Evolutionary conservation across 306 rosid genomes (phyloP), one percentile per base, ranked within the genome.

Genomic region (Ochetophila trinervis): DNA sequence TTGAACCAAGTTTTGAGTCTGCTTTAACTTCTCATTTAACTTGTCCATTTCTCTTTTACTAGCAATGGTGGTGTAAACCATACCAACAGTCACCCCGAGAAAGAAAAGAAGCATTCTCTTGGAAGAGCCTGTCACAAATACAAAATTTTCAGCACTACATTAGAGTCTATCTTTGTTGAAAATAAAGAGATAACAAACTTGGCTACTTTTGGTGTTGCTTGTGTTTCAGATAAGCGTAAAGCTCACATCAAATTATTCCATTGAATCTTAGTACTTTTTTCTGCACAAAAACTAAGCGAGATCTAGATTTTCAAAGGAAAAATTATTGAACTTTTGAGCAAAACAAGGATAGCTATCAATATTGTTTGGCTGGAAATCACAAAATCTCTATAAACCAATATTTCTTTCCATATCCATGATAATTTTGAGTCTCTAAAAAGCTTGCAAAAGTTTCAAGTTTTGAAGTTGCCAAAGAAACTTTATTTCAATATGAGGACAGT

Each of bases 21-120:
- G 57, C 45, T 27, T 63, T 44, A 49, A 50, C 24, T 17, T 14
- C 68, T 63, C 68, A n/a, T 63, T 63, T 51, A 63, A 50, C 57
- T 63, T 63, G 24, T 48, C 45, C 51, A 63, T 40, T 48, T 49
- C 57, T 17, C 47, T 63, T 49, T 30, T 49, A 30, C 1, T 21
- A 30, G 47, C 57, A 30, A 34, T 18, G 11, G n/a, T 63, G 10
- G n/a, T 13, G 7, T 10, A 6, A 20, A 49, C 27, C 13, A 50
- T 34, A 24, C 68, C 57, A 27, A 63, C 3, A 18, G 47, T 49
- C 44, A 63, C 19, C 14, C 57, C 68, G 17, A 63, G 23, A 12
- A 27, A 30, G 48, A 49, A 63, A 18, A 63, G 47, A 32, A 30
- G 6, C 56, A 49, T 50, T 27, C 57, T 47, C 27, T 63, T 49